phyloP scores from a whole-genome alignment of 2,329 filamentous ascomycete species.

The Pestalotiopsis sp. region DNA sequence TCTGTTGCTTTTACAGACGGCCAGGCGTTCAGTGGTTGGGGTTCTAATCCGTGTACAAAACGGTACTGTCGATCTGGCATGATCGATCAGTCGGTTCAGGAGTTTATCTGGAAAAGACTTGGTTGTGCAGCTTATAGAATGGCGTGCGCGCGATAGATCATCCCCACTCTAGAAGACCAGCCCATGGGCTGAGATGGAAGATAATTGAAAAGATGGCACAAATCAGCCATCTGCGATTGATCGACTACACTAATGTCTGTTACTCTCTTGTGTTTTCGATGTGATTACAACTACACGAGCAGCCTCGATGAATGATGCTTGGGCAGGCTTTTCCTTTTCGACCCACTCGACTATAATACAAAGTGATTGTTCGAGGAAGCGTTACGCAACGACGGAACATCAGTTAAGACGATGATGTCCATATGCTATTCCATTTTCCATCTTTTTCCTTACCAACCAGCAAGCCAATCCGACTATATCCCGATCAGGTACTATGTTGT shows the following conservation, averaged over 20 bases:
- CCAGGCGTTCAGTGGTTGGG: conserved; percentile 8
- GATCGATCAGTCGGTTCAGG: conserved; percentile 9
- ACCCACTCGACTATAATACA: no score
- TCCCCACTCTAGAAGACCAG: conserved; percentile 4
- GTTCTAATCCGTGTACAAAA: conserved; percentile 5
- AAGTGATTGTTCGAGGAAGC: no score
- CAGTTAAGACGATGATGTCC: no score
- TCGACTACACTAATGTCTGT: not conserved
- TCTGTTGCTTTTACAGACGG: not conserved
- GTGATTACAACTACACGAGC: no score
- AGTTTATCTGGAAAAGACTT: conserved; percentile 14
- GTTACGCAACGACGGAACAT: no score
- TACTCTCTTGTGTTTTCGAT: no score
- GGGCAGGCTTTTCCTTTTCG: no score
- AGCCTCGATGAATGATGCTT: no score
- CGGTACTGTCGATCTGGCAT: not conserved
- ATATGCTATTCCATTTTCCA: no score
- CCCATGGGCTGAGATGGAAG: conserved; percentile 9
- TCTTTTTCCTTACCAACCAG: not conserved
- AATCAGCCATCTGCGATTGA: not conserved
- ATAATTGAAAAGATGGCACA: conserved; percentile 8
- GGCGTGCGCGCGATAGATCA: not conserved
- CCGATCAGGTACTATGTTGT: not conserved
- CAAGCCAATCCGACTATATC: not conserved
- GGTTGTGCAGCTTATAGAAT: not conserved